Percentiles rank a stretch among this genome's conserved stretches.
Conservation (phyloP, 192 early-diverging fungal species). For the Ambispora gerdemannii region DNA sequence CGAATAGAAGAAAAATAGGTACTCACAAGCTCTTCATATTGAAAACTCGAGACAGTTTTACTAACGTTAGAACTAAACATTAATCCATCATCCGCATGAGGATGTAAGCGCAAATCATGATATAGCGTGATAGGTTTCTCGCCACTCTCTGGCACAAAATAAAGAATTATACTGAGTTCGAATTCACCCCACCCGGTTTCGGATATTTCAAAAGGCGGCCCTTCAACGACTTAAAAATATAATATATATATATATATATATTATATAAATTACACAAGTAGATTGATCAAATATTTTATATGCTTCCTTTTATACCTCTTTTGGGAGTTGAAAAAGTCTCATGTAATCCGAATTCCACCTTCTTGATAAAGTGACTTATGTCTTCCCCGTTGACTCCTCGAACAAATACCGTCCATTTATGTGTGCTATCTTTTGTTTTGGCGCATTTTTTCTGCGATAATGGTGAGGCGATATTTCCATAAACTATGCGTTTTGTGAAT, state of each 20-base stretch:
- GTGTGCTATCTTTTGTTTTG: conserved; percentile 90
- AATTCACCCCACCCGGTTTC: conserved; percentile 99
- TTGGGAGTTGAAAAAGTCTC: conserved; percentile 81
- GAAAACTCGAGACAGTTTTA: conserved; percentile 68
- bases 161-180: conserved; percentile 90
- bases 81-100: conserved; percentile 65
- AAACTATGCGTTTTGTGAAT: too few relatives aligned
- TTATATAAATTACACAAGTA: not conserved
- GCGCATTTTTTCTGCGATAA: conserved; percentile 58
- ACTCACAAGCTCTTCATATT: conserved; percentile 79
- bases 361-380: conserved; percentile 79
- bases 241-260: not conserved
- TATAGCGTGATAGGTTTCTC: conserved; percentile 79
- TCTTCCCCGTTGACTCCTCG: conserved; percentile 84
- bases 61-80: conserved; percentile 55
- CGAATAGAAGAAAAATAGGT: conserved; percentile 38
- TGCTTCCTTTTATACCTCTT: conserved; percentile 50
- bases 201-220: conserved; percentile 84
- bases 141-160: conserved; percentile 71
- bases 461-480: conserved; percentile 78
- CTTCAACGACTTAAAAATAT: conserved; percentile 59
- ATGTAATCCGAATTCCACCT: conserved; percentile 93
- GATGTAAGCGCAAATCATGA: conserved; percentile 90
- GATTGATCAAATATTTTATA: too few relatives aligned
- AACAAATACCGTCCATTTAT: conserved; percentile 92